Evolutionary conservation across 2,329 filamentous ascomycete species (phyloP), one percentile per base, ranked within the genome.

Genomic region (Talaromyces sp.): DNA sequence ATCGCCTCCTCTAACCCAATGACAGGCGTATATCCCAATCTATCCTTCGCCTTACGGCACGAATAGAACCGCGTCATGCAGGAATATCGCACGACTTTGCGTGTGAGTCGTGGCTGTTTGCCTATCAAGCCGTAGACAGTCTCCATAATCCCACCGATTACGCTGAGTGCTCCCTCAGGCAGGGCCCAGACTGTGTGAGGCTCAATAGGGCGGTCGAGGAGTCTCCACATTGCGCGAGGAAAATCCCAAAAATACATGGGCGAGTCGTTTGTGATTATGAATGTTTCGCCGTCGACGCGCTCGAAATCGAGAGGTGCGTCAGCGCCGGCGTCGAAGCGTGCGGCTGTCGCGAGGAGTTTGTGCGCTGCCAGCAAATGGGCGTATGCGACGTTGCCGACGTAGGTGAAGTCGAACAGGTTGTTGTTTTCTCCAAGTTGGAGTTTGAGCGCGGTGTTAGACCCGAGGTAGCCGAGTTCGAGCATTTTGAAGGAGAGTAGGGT

Each of bases 241-340:
- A 96, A 90, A 78, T 96, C 92, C 88, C 95, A 96, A 78, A 97
- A 96, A 76, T 94, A 94, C 22, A 96, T 84, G 5, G 94, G 94
- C 70, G 87, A 83, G 78, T 93, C 91, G 77, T 98, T 98, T 65
- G 92, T 95, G 73, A 98, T 87, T 80, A 97, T 88, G 81, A 98
- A 94, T 60, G 89, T 89, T 76, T 97, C 89, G 66, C 94, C 95
- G 75, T 93, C 91, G 59, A 93, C 87, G 66, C 84, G 85, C 80
- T 92, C 90, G 78, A 87, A 80, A 78, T 90, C 87, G 43, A 91
- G 84, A n/a, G 88, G 88, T 0, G 84, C 82, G 22, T 86, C 88
- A 62, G 82, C 78, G 58, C 77, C 76, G 41, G 74, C 66, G n/a
- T 84, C 80, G 63, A 71, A 68, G 16, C 78, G 74, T 41, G 70